Evolutionary conservation across 1,284 basidiomycete genomes (phyloP).

Genomic region (Termitomyces sp.): DNA sequence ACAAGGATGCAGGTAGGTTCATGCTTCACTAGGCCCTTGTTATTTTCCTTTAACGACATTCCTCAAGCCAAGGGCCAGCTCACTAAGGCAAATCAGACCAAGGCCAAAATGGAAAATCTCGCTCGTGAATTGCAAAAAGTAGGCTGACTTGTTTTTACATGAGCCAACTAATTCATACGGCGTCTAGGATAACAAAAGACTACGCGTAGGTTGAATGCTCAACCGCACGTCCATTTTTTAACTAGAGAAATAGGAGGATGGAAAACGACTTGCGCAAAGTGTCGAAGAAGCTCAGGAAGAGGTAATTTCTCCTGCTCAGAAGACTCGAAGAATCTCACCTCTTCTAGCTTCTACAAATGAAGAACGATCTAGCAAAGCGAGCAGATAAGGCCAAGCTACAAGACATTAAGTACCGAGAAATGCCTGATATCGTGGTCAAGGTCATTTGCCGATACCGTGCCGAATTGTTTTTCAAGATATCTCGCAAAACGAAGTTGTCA

Average conservation of each 20-base stretch:
- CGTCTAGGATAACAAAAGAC: constrained; percentile 73
- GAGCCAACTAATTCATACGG: background rate
- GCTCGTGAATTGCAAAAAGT: constrained; percentile 83
- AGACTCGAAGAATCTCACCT: constrained; percentile 6
- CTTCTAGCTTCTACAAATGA: constrained; percentile 66
- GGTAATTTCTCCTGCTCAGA: constrained; percentile 33
- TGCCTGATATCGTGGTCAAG: constrained; percentile 79
- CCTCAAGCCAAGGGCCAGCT: constrained; percentile 69
- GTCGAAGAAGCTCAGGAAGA: constrained; percentile 81
- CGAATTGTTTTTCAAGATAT: constrained; percentile 84
- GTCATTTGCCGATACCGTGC: constrained; percentile 81
- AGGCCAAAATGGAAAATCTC: constrained; percentile 82
- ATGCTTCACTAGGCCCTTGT: constrained; percentile 6
- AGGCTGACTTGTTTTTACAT: constrained; percentile 17
- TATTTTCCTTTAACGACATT: background rate
- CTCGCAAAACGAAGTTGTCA: constrained; percentile 76
- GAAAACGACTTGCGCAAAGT: constrained; percentile 67
- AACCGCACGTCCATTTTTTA: constrained; percentile 17
- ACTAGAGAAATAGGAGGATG: constrained; percentile 58
- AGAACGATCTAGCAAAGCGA: constrained; percentile 70
- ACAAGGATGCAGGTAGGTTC: constrained; percentile 74
- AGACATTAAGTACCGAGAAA: constrained; percentile 71
- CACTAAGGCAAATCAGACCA: constrained; percentile 79
- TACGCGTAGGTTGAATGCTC: constrained; percentile 52
- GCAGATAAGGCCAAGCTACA: constrained; percentile 69